Evolutionary conservation across 495 filamentous ascomycete genomes (phyloP), one percentile per base, ranked within the genome.

Genomic region (Penicillium psychrofluorescens): DNA sequence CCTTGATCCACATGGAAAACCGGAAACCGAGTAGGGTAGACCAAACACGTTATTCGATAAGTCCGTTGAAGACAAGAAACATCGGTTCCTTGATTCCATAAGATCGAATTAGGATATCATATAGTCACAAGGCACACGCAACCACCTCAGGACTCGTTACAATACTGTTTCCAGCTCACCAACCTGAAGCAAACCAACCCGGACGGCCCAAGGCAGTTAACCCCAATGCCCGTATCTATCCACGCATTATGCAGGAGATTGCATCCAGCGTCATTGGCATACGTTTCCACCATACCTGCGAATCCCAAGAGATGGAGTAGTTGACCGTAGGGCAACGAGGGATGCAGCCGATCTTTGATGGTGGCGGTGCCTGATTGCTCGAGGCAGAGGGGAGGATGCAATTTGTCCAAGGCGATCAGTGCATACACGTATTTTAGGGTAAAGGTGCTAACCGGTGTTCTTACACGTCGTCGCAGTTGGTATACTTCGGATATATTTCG

Each of bases 1-100:
- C 50, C 41, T 45, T 45, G 44, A 39, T 46, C 22, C 8, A 38
- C 30, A 39, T 43, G 16, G 13, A 16, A 16, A 32, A 30, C 14
- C 32, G 32, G 9, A 34, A 34, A 34, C 1, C 32, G 2, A 2
- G 22, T 22, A 22, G 2, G 22, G 22, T 22, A 22, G 22, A 22
- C 22, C 22, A 6, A 22, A 22, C 22, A 22, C 22, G 22, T 0
- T 22, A 22, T 22, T 22, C 22, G 22, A 6, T 2, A 22, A 3
- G 22, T 22, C 22, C 22, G 22, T 22, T 22, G 22, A 22, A 22
- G 6, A 22, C 4, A 3, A 22, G n/a, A 22, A 22, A 22, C 22
- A 6, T 22, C 22, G 3, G 4, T 22, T 22, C 4, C 22, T 22
- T 22, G 6, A 6, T 4, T 22, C 4, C 22, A 22, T 6, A 22